Percentiles rank a stretch among this genome's conserved stretches.
Evolutionary conservation across 2,329 filamentous ascomycete species (phyloP).

Genomic region (Neopestalotiopsis clavispora): DNA sequence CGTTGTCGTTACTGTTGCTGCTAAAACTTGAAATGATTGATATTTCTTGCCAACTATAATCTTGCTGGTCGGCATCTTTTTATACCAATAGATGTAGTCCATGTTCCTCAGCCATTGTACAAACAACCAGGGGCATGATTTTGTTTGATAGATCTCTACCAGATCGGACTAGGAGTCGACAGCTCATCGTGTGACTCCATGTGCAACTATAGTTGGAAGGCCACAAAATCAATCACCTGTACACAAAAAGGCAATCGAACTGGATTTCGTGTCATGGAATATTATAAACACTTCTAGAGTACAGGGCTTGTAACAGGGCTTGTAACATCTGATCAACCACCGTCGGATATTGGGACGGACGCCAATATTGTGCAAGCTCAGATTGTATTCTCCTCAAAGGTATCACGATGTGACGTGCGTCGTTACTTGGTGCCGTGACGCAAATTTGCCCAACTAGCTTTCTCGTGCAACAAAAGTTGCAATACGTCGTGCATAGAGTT

Average conservation of each 20-base stretch:
- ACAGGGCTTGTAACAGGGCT: not conserved
- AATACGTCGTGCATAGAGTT: not conserved
- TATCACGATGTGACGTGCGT: not conserved
- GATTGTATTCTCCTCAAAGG: not conserved
- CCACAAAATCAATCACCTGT: not conserved
- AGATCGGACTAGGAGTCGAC: not conserved
- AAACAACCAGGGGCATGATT: not conserved
- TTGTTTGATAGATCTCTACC: not conserved
- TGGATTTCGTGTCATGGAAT: not conserved
- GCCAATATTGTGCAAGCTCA: not conserved
- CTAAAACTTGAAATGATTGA: not conserved
- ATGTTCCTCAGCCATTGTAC: not conserved
- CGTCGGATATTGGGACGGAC: not conserved
- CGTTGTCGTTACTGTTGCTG: not conserved
- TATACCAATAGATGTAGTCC: not conserved
- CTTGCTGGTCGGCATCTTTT: not conserved
- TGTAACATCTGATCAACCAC: not conserved
- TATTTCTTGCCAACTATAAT: not conserved
- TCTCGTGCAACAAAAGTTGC: not conserved
- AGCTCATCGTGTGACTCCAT: not conserved
- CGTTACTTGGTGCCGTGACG: not conserved
- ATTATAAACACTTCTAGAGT: not conserved
- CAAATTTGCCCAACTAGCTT: not conserved
- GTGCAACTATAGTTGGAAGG: not conserved
- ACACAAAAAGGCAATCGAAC: not conserved